These are phyloP conservation scores for Tolypocladium sp. DNA, from an alignment of 2,329 filamentous ascomycete genomes.

Conservation along the genomic window DNA sequence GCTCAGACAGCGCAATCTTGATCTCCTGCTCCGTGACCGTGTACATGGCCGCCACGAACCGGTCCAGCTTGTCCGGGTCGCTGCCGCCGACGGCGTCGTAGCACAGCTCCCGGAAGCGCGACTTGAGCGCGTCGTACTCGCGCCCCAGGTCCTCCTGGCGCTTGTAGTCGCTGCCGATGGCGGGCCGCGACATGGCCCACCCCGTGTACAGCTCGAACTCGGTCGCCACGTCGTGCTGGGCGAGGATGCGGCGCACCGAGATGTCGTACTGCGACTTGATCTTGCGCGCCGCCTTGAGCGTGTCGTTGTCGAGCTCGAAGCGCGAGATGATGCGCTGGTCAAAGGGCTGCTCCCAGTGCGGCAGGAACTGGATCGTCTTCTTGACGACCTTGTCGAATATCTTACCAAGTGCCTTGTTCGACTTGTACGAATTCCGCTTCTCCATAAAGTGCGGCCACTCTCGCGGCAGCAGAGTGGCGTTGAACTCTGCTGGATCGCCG, in stretches of 20 bases:
- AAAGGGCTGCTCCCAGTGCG: conserved; percentile 64
- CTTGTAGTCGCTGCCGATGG: conserved; percentile 71
- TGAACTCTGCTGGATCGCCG: conserved; percentile 65
- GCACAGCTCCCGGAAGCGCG: conserved; percentile 59
- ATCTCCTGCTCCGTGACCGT: conserved; percentile 67
- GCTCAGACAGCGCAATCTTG: conserved; percentile 44
- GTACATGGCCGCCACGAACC: conserved; percentile 83
- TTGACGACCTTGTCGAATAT: conserved; percentile 66
- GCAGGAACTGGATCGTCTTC: conserved; percentile 55
- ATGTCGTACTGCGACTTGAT: conserved; percentile 75
- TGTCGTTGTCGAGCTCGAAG: conserved; percentile 43
- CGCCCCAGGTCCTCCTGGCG: conserved; percentile 73
- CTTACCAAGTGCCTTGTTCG: conserved; percentile 63
- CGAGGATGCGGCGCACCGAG: conserved; percentile 69
- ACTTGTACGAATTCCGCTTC: conserved; percentile 55
- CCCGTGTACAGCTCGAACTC: conserved; percentile 91
- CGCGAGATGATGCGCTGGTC: conserved; percentile 63
- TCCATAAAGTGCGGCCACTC: conserved; percentile 86
- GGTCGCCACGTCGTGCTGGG: conserved; percentile 70
- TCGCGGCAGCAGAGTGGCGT: conserved; percentile 46
- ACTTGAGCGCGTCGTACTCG: conserved; percentile 56
- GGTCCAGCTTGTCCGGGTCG: conserved; percentile 50
- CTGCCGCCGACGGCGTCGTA: conserved; percentile 52
- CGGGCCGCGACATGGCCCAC: conserved; percentile 69
- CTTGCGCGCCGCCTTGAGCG: conserved; percentile 49